These are phyloP conservation scores for Gossypium schwendimanii DNA, from an alignment of 441 rosid genomes.

Conservation along the genomic window DNA sequence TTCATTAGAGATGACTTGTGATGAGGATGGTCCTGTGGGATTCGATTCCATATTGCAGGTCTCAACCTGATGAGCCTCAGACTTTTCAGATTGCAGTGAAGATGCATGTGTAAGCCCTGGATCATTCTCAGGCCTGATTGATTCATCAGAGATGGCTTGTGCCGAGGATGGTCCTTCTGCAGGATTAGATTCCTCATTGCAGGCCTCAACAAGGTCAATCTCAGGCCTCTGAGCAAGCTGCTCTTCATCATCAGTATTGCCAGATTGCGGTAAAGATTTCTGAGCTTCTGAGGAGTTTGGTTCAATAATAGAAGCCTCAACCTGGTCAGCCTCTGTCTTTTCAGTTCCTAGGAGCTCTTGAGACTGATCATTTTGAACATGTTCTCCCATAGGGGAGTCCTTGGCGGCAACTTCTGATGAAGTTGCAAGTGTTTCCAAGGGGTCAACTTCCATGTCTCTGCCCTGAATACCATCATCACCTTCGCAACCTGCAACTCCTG, in stretches of 20 bases:
- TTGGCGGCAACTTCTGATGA: slow-evolving; percentile 15
- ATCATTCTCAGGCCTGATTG: neutral
- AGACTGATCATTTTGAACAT: slow-evolving; percentile 12
- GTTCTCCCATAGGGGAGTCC: slow-evolving; percentile 18
- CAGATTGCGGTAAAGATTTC: slow-evolving; percentile 16
- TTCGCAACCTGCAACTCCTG: slow-evolving; percentile 13
- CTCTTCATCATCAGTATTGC: slow-evolving; percentile 13
- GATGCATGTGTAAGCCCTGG: slow-evolving; percentile 5
- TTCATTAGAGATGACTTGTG: slow-evolving; percentile 7
- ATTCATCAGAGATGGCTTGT: slow-evolving; percentile 7
- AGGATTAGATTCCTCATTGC: neutral
- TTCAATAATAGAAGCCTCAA: slow-evolving; percentile 4
- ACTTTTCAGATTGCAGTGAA: neutral
- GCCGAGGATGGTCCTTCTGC: neutral
- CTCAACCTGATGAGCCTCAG: slow-evolving; percentile 3
- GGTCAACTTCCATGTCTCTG: neutral
- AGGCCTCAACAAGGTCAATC: neutral
- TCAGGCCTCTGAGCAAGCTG: slow-evolving; percentile 7
- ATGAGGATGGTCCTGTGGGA: neutral
- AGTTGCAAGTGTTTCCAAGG: slow-evolving; percentile 20
- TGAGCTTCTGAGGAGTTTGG: slow-evolving; percentile 16
- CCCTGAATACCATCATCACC: slow-evolving; percentile 10
- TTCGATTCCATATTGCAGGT: slow-evolving; percentile 1
- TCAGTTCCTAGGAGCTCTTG: slow-evolving; percentile 12
- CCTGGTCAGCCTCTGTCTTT: slow-evolving; percentile 9